Conservation (phyloP, 129 eudicot genomes). For the Oenanthe sinensis region DNA sequence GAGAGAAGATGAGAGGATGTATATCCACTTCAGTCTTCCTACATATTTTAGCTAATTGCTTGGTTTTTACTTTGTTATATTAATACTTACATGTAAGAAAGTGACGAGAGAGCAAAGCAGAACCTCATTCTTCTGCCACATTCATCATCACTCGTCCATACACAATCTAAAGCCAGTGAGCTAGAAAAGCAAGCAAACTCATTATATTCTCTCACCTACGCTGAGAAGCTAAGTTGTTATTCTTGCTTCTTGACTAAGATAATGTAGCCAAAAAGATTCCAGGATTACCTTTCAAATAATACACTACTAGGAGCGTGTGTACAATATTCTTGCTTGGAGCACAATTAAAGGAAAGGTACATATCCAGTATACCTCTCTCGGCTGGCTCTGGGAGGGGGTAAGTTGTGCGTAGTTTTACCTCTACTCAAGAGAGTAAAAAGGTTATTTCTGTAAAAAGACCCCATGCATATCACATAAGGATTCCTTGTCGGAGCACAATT, state of each 20-base stretch:
- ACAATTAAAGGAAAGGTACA: no score
- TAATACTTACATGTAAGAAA: not conserved
- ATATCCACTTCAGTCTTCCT: not conserved
- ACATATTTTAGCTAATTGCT: no score
- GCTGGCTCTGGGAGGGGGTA: no score
- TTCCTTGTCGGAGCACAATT: not conserved
- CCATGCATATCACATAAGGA: no score
- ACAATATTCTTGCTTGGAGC: not conserved
- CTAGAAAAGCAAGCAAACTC: not conserved
- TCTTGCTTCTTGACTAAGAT: not conserved
- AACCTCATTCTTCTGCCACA: not conserved
- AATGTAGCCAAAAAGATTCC: no score
- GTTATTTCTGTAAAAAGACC: no score
- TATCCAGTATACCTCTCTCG: no score
- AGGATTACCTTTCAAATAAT: no score
- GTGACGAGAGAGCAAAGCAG: not conserved
- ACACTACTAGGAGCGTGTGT: not conserved
- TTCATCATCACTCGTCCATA: not conserved
- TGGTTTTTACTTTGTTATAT: not conserved
- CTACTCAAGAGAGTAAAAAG: no score
- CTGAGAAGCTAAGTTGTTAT: not conserved
- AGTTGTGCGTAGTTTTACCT: no score
- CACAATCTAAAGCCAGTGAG: not conserved
- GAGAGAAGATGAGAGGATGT: not conserved
- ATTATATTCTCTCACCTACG: not conserved